These are phyloP conservation scores for Ceratobasidium sp. DNA, from an alignment of 1,284 basidiomycete species.

Conservation along the genomic window DNA sequence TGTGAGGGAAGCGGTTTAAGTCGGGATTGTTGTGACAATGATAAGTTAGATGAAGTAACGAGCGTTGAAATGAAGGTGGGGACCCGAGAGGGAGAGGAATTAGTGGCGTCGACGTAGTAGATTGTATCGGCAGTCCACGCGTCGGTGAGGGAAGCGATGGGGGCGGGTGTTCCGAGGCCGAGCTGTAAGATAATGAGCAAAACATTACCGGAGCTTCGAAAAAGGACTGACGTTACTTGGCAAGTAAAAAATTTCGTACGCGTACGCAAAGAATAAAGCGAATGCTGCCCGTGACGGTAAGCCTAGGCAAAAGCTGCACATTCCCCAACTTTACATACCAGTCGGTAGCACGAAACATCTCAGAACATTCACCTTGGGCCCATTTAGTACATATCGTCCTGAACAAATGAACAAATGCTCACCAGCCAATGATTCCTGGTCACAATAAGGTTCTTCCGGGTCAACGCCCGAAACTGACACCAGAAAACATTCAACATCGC, in stretches of 20 bases:
- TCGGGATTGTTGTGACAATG: constrained; percentile 60
- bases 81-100: constrained; percentile 64
- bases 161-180: constrained; percentile 70
- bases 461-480: constrained; percentile 71
- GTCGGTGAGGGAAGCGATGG: constrained; percentile 65
- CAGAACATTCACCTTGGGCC: constrained; percentile 69
- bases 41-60: constrained; percentile 62
- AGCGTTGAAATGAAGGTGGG: constrained; percentile 71
- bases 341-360: constrained; percentile 78
- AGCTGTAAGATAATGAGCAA: constrained; percentile 60
- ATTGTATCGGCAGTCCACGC: constrained; percentile 69
- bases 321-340: constrained; percentile 52
- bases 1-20: constrained; percentile 65
- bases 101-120: constrained; percentile 75
- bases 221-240: constrained; percentile 65
- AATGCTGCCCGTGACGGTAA: no score
- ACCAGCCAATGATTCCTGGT: constrained; percentile 74
- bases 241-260: constrained; percentile 69
- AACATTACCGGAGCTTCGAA: constrained; percentile 35
- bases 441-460: constrained; percentile 84
- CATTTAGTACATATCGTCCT: constrained; percentile 54
- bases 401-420: constrained; percentile 53
- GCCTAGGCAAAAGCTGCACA: constrained; percentile 42
- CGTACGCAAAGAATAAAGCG: constrained; percentile 52
- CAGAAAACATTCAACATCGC: constrained; percentile 59